Conservation (phyloP, 352 stramenopile genomes). For the Elongisporangium senticosum region DNA sequence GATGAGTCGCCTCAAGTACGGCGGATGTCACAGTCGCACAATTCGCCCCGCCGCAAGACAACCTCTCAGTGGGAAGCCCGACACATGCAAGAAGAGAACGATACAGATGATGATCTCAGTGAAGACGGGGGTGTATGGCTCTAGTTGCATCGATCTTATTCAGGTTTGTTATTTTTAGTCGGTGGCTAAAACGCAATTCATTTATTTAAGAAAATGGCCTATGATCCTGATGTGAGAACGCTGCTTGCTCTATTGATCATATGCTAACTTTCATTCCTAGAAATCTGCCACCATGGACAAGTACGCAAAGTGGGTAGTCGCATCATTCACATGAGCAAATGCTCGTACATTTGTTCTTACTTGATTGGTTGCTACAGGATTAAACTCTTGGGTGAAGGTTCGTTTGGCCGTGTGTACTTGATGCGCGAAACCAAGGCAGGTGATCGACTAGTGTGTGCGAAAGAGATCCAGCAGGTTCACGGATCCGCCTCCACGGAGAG, state of each 20-base stretch:
- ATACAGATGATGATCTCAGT: conserved; percentile 23
- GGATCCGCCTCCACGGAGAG: conserved; percentile 30
- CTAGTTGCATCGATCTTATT: conserved; percentile 13
- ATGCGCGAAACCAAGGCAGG: conserved; percentile 73
- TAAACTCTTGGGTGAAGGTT: conserved; percentile 81
- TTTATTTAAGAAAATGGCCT: not conserved
- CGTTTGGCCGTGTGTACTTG: conserved; percentile 87
- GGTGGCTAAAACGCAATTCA: not conserved
- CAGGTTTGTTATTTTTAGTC: not conserved
- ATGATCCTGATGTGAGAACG: not conserved
- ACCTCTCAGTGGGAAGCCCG: not conserved
- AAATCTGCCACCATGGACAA: conserved; percentile 25
- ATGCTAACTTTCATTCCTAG: not conserved
- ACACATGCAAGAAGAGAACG: conserved; percentile 5
- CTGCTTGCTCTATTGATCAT: not conserved
- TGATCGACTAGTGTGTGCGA: conserved; percentile 78
- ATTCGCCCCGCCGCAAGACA: conserved; percentile 19
- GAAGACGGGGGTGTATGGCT: conserved; percentile 55
- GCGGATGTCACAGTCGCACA: conserved; percentile 18
- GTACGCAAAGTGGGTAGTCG: conserved; percentile 29
- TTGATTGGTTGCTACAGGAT: conserved; percentile 17
- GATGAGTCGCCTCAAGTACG: conserved; percentile 6
- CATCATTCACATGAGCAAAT: not conserved
- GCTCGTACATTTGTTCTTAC: not conserved
- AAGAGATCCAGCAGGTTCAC: conserved; percentile 70